Evolutionary conservation across 345 rosid species (phyloP).

Genomic region (Nasturtium officinale): DNA sequence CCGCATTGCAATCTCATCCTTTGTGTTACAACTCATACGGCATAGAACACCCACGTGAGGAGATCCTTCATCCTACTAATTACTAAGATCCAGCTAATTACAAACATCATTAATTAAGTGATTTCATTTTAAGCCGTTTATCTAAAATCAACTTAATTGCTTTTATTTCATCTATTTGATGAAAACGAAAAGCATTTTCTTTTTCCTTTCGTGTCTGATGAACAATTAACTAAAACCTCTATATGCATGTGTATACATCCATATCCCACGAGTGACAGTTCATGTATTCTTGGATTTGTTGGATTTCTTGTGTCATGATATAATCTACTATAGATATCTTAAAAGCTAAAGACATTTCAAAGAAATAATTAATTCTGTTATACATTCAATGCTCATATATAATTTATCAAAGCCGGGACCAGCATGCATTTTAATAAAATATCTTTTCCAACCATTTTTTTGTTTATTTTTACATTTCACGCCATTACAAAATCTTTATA

Average conservation of each 20-base stretch:
- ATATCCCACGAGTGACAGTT: neutral
- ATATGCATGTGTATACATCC: too few relatives aligned
- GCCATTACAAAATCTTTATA: neutral
- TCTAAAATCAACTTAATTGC: too few relatives aligned
- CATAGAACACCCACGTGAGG: slow-evolving; percentile 21
- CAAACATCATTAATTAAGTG: slow-evolving; percentile 2
- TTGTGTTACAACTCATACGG: slow-evolving; percentile 21
- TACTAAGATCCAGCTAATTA: slow-evolving; percentile 22
- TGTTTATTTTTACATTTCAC: neutral
- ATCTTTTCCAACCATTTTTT: too few relatives aligned
- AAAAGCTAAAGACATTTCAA: too few relatives aligned
- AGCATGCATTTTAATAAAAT: too few relatives aligned
- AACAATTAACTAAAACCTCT: too few relatives aligned
- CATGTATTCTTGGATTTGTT: neutral
- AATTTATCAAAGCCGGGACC: too few relatives aligned
- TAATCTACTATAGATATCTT: too few relatives aligned
- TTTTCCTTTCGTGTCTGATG: neutral
- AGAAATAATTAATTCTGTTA: too few relatives aligned
- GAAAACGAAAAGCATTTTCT: neutral
- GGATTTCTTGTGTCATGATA: neutral
- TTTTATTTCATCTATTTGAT: neutral
- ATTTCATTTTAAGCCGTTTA: neutral
- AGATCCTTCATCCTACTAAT: slow-evolving; percentile 25
- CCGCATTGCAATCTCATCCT: neutral
- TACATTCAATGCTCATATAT: too few relatives aligned